A percentile compares a stretch with the other conserved stretches of the same genome.
phyloP scores from a whole-genome alignment of 768 basidiomycete species.

The Hydnum rufescens region DNA sequence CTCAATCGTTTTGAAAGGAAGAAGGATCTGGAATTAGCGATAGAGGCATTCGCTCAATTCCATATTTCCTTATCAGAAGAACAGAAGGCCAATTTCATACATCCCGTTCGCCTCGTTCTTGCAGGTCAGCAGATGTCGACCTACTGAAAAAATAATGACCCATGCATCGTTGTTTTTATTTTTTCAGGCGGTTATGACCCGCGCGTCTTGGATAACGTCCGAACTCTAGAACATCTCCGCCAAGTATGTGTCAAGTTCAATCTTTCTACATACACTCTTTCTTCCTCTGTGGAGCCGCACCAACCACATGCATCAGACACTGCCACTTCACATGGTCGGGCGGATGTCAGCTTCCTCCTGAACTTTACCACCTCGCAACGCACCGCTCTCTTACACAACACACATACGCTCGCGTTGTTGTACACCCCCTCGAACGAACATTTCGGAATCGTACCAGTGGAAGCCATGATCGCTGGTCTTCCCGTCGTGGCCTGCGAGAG shows the following conservation, averaged over 20 bases:
- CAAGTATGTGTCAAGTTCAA: conserved; percentile 31
- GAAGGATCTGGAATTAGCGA: conserved; percentile 73
- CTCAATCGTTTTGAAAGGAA: conserved; percentile 92
- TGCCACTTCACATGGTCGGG: conserved; percentile 2
- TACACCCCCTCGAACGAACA: conserved; percentile 95
- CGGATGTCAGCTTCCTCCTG: conserved; percentile 65
- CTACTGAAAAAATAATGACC: too few species aligned
- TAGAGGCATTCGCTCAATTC: conserved; percentile 53
- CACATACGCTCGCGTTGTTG: conserved; percentile 51
- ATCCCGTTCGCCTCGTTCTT: conserved; percentile 45
- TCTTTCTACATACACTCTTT: conserved; percentile 26
- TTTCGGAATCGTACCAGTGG: conserved; percentile 91
- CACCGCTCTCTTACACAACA: conserved; percentile 49
- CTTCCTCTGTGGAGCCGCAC: conserved; percentile 3
- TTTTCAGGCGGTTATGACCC: conserved; percentile 72
- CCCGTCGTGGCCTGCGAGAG: conserved; percentile 76
- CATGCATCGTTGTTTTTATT: neutral
- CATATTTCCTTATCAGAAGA: conserved; percentile 15
- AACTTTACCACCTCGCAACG: conserved; percentile 80
- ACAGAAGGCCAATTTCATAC: conserved; percentile 14
- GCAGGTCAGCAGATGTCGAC: conserved; percentile 41
- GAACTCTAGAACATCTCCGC: conserved; percentile 39
- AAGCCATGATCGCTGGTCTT: conserved; percentile 81
- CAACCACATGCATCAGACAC: conserved; percentile 6
- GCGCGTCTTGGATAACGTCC: conserved; percentile 65